phyloP scores from a whole-genome alignment of 768 basidiomycete genomes.

The Podaxis rugospora region DNA sequence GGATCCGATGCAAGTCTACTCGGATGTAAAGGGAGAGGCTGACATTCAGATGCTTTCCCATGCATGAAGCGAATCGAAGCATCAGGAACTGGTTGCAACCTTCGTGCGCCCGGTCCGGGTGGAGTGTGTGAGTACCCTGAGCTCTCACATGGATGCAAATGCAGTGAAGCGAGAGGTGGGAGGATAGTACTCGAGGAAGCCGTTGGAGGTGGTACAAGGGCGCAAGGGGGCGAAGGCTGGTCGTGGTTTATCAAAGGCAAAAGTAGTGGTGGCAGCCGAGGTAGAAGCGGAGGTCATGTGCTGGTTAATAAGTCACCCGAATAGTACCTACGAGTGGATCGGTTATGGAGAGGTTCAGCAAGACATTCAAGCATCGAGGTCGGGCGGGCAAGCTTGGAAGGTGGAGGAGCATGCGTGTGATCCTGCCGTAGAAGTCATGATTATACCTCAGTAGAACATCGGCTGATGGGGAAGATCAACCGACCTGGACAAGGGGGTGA shows the following conservation, averaged over 20 bases:
- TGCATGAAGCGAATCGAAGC: background rate
- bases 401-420: background rate
- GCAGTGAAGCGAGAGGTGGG: background rate
- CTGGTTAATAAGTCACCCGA: too few species aligned
- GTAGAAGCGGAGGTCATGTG: background rate
- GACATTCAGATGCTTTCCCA: background rate
- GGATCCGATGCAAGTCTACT: background rate
- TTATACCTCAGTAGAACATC: background rate
- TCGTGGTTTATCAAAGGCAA: background rate
- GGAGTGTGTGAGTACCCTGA: background rate
- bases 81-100: background rate
- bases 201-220: background rate
- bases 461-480: background rate
- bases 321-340: background rate
- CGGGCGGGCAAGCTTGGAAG: background rate
- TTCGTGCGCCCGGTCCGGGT: background rate
- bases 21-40: background rate
- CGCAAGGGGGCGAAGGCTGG: background rate
- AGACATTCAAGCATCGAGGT: background rate
- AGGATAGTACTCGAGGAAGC: background rate
- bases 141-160: background rate
- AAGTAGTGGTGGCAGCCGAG: background rate
- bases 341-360: background rate
- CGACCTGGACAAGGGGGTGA: background rate
- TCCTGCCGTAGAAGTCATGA: background rate